Evolutionary conservation across 768 basidiomycete species (phyloP), one percentile per base, ranked within the genome.

Genomic region (Tylopilus balloui): DNA sequence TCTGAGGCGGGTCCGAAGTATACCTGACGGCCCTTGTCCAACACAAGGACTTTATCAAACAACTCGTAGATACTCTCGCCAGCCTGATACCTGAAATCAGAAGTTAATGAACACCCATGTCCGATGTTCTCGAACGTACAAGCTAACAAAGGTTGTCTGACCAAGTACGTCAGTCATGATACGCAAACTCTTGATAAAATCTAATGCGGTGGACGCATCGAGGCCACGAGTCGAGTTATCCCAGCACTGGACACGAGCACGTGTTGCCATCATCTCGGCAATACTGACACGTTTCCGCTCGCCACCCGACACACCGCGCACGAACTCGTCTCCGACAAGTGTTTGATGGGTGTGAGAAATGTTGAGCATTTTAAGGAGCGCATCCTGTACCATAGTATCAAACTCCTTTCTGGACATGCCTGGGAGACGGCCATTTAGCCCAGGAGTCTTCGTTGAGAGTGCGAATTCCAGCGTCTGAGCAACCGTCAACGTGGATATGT

Each of bases 11-110:
- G 80, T 24, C 92, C 92, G 59, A 78, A 89, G 73, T 83, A 95
- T 11, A 88, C 85, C 64, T 88, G 85, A 23, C 77, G 85, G 10
- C 92, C 89, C 57, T 86, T 73, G 67, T 88, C 80, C 53, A 96
- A 75, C 25, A 95, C 79, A 57, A 91, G 73, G 28, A 95, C 88
- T 66, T 92, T 92, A 72, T 94, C 92, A 62, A 95, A 94, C 3
- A 86, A 58, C 0, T 81, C 74, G 51, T 86, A 86, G 52, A 88
- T 85, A 12, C 72, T 79, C 66, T 92, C 88, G 51, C 88, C 84
- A 6, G 89, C 91, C 65, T 93, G 87, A 58, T 89, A 88, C 32
- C 79, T 79, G 35, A 24, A 35, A 15, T 11, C 3, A 28, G 15
- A 14, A 14, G 53, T 49, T 6, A 64, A 32, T 42, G 28, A 14